Evolutionary conservation across 495 filamentous ascomycete genomes (phyloP).

Genomic region (Trichoderma reesei): DNA sequence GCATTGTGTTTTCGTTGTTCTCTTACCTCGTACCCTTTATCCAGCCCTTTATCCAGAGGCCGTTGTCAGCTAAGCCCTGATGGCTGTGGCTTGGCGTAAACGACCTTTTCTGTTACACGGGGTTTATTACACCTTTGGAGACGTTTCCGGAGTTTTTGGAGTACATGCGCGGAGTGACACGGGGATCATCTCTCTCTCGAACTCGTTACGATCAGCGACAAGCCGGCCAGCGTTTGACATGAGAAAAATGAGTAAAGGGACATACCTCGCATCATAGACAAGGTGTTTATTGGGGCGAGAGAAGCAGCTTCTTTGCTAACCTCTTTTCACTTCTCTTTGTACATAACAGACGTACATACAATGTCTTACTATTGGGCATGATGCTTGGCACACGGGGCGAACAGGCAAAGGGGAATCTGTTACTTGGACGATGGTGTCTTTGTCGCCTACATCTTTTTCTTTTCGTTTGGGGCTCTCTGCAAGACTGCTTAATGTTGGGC

Average conservation of each 20-base stretch:
- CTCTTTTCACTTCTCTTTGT: not conserved
- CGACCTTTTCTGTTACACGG: too few relatives aligned
- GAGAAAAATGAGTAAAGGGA: not conserved
- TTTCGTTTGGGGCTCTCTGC: not conserved
- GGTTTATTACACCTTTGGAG: too few relatives aligned
- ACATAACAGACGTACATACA: not conserved
- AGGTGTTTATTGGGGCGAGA: not conserved
- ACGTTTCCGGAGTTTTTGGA: not conserved
- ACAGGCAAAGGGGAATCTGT: not conserved
- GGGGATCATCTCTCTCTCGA: not conserved
- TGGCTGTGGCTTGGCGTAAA: too few relatives aligned
- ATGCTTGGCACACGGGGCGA: not conserved
- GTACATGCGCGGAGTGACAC: not conserved
- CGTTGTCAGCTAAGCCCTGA: too few relatives aligned
- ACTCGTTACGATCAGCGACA: not conserved
- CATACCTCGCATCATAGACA: not conserved
- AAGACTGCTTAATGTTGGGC: not conserved
- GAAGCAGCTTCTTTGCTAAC: not conserved
- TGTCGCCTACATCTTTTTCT: not conserved
- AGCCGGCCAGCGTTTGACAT: not conserved
- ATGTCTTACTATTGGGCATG: constrained; percentile 1
- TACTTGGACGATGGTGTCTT: not conserved
- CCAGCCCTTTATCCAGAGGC: too few relatives aligned
- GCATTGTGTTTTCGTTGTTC: too few relatives aligned
- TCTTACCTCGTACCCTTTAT: too few relatives aligned